phyloP scores from a whole-genome alignment of 306 rosid genomes.

The Ceratonia siliqua region DNA sequence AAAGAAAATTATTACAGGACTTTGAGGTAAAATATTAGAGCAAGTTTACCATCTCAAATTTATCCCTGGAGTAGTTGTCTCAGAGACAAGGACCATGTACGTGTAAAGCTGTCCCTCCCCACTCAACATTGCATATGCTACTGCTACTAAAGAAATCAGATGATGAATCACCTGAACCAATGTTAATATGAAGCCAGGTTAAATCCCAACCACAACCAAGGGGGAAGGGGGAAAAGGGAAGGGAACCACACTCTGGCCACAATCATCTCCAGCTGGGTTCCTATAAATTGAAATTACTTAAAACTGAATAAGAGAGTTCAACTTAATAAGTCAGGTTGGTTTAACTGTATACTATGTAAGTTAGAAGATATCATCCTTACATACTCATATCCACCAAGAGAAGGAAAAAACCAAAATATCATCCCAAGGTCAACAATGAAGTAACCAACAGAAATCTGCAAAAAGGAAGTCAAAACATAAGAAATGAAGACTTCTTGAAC shows the following conservation, averaged over 20 bases:
- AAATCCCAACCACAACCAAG: constrained; percentile 28
- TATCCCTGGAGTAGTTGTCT: constrained; percentile 94
- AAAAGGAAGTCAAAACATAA: constrained; percentile 22
- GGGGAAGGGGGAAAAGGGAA: constrained; percentile 6
- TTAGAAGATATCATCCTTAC: constrained; percentile 65
- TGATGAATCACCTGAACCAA: constrained; percentile 87
- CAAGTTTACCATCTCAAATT: constrained; percentile 91
- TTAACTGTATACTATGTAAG: not conserved
- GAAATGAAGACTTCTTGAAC: constrained; percentile 26
- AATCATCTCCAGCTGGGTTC: constrained; percentile 34
- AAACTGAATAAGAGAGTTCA: constrained; percentile 31
- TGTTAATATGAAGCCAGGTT: constrained; percentile 37
- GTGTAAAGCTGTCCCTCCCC: constrained; percentile 94
- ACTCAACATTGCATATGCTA: constrained; percentile 82
- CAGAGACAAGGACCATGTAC: constrained; percentile 92
- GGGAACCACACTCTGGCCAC: constrained; percentile 30
- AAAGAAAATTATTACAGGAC: not conserved
- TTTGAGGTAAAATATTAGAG: not conserved
- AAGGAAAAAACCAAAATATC: constrained; percentile 88
- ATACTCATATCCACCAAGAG: constrained; percentile 94
- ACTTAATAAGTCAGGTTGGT: constrained; percentile 14
- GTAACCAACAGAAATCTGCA: constrained; percentile 92
- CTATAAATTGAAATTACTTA: constrained; percentile 35
- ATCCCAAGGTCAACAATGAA: constrained; percentile 84
- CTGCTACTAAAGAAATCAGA: constrained; percentile 68